Evolutionary conservation across 495 filamentous ascomycete species (phyloP).

Genomic region (Ascodesmis nigricans): DNA sequence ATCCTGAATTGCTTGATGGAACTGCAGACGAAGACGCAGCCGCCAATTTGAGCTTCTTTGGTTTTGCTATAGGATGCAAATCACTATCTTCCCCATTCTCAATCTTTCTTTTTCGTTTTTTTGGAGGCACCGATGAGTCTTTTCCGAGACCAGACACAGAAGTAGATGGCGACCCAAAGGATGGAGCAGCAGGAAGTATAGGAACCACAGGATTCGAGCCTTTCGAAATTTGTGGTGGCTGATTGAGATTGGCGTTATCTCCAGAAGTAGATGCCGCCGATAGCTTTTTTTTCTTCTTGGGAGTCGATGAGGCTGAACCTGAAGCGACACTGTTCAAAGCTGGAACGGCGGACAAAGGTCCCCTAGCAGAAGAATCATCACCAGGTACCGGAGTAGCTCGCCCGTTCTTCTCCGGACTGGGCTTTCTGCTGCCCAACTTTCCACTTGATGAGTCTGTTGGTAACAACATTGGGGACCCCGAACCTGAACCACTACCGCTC

Average conservation of each 20-base stretch:
- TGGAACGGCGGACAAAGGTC: constrained; percentile 2
- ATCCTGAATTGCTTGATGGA: constrained; percentile 16
- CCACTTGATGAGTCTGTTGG: constrained; percentile 8
- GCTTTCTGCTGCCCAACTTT: constrained; percentile 8
- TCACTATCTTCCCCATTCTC: constrained; percentile 2
- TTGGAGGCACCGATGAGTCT: constrained; percentile 1
- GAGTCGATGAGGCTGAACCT: constrained; percentile 1
- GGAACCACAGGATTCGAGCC: constrained; percentile 3
- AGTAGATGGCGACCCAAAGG: constrained; percentile 4
- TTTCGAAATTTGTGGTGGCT: constrained; percentile 1
- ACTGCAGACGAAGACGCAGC: background rate
- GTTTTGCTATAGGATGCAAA: background rate
- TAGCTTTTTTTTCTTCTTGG: constrained; percentile 21
- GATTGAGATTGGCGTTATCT: constrained; percentile 3
- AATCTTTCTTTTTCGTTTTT: constrained; percentile 19
- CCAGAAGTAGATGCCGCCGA: background rate
- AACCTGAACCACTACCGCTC: constrained; percentile 9
- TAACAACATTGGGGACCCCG: constrained; percentile 16
- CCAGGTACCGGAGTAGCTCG: constrained; percentile 1
- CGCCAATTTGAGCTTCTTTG: constrained; percentile 15
- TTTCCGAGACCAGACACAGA: constrained; percentile 2
- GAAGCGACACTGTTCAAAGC: constrained; percentile 1
- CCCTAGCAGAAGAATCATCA: background rate
- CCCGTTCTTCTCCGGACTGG: constrained; percentile 16
- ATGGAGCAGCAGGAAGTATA: constrained; percentile 8